A percentile compares a stretch with the other conserved stretches of the same genome.
phyloP scores from a whole-genome alignment of 176 grass and related monocot species.

The Metroxylon sagu region DNA sequence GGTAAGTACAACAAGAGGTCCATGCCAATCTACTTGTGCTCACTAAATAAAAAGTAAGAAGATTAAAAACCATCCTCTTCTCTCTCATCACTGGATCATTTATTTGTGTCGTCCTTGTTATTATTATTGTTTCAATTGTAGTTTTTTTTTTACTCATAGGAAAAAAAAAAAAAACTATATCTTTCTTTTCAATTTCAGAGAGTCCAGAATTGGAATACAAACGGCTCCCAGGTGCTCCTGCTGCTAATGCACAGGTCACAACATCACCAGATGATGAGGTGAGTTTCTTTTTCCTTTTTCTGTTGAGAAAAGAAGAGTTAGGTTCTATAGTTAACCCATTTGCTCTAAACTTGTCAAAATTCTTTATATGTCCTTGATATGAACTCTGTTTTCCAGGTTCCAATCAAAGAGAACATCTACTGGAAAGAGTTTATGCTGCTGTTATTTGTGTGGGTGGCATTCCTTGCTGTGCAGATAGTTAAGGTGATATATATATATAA shows the following conservation, averaged over 20 bases:
- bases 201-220: constrained; percentile 15
- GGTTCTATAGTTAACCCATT: no score
- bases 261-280: constrained; percentile 10
- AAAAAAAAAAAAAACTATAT: no score
- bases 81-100: no score
- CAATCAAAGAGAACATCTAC: constrained; percentile 8
- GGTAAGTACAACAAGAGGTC: not conserved
- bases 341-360: no score
- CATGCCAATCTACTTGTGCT: no score
- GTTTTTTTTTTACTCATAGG: no score
- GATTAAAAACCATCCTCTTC: no score
- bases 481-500: not conserved
- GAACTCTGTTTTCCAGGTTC: not conserved
- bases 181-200: constrained; percentile 3
- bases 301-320: not conserved
- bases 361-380: not conserved
- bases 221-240: constrained; percentile 2
- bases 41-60: no score
- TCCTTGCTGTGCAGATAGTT: constrained; percentile 16
- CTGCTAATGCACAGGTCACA: not conserved
- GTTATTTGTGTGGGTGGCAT: constrained; percentile 20
- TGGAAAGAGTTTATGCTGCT: constrained; percentile 9
- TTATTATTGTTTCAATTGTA: no score
- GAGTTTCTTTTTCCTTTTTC: not conserved
- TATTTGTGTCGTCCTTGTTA: no score